Evolutionary conservation across 441 rosid species (phyloP).

Genomic region (Euphorbia neoarborescens): DNA sequence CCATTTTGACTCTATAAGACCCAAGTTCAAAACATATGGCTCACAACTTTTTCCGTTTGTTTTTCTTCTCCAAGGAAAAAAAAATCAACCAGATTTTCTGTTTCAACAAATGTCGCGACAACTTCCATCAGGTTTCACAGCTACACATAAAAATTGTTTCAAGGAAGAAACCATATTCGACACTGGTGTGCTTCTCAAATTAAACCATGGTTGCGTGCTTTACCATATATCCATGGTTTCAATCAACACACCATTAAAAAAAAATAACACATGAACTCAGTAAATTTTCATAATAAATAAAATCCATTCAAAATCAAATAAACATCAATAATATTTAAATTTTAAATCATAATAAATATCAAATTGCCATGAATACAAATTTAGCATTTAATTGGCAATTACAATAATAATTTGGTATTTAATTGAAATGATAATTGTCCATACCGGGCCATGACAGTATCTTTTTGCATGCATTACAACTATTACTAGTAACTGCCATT

Average conservation of each 20-base stretch:
- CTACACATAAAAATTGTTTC: neutral
- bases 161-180: neutral
- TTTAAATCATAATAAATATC: too few relatives aligned
- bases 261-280: neutral
- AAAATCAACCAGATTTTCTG: neutral
- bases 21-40: neutral
- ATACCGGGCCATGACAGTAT: too few relatives aligned
- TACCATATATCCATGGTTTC: neutral
- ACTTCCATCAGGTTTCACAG: neutral
- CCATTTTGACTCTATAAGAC: neutral
- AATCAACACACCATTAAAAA: constrained; percentile 1
- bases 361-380: too few relatives aligned
- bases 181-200: neutral
- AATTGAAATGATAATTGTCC: too few relatives aligned
- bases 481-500: too few relatives aligned
- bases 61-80: neutral
- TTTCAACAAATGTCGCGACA: neutral
- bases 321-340: too few relatives aligned
- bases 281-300: constrained; percentile 1
- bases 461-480: too few relatives aligned
- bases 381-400: too few relatives aligned
- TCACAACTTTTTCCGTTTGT: neutral
- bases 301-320: too few relatives aligned
- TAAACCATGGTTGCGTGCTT: neutral
- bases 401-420: too few relatives aligned